Evolutionary conservation across 352 stramenopile genomes (phyloP).

Genomic region (Phytophthora agathidicida): DNA sequence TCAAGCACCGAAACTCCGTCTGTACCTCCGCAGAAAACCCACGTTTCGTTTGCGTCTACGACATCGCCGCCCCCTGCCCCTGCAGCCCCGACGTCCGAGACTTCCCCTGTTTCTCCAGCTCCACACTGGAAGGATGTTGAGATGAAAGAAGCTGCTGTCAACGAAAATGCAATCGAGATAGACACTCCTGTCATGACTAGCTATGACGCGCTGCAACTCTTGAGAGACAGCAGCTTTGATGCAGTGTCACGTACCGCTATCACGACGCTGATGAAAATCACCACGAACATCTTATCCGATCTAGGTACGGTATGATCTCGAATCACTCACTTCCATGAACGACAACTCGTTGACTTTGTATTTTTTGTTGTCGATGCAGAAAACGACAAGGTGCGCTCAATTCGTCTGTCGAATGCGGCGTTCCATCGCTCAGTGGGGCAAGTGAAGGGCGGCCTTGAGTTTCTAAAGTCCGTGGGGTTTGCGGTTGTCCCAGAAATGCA

Average conservation of each 20-base stretch:
- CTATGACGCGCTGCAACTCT: constrained; percentile 70
- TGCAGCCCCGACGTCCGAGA: background rate
- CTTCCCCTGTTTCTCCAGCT: background rate
- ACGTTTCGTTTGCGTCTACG: constrained; percentile 23
- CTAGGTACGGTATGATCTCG: constrained; percentile 51
- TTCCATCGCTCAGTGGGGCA: constrained; percentile 77
- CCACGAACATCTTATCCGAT: constrained; percentile 84
- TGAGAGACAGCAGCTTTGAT: constrained; percentile 83
- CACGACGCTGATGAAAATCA: constrained; percentile 84
- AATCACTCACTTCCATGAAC: background rate
- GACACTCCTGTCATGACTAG: constrained; percentile 36
- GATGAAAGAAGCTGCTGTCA: constrained; percentile 42
- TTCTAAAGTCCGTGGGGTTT: constrained; percentile 76
- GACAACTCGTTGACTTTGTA: background rate
- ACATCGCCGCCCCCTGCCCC: background rate
- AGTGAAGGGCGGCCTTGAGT: constrained; percentile 73
- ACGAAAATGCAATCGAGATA: background rate
- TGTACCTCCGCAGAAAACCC: constrained; percentile 2
- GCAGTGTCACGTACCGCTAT: constrained; percentile 63
- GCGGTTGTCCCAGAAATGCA: constrained; percentile 50
- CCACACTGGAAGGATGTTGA: constrained; percentile 46
- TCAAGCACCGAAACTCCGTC: background rate
- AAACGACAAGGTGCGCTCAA: constrained; percentile 84
- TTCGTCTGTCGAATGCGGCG: constrained; percentile 75
- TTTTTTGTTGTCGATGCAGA: constrained; percentile 37